Evolutionary conservation across 495 filamentous ascomycete species (phyloP).

Genomic region (Pyrenopolyporus hunteri): DNA sequence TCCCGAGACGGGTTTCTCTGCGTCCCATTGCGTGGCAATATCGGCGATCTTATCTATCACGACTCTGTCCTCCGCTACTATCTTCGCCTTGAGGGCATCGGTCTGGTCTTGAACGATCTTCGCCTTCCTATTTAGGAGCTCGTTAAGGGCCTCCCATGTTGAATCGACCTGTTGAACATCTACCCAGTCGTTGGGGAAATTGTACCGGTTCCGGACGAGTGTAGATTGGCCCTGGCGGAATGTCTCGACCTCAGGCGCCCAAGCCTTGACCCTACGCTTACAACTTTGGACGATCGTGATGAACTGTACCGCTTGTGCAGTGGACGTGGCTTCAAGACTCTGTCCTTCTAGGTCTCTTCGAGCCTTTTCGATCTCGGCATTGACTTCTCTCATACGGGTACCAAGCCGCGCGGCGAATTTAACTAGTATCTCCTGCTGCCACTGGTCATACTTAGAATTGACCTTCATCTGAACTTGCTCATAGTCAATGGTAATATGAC

Average conservation of each 20-base stretch:
- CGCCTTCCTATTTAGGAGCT: conserved; percentile 83
- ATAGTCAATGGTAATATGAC: conserved; percentile 92
- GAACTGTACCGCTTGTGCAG: conserved; percentile 94
- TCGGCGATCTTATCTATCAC: conserved; percentile 85
- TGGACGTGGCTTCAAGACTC: conserved; percentile 88
- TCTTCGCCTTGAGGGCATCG: conserved; percentile 94
- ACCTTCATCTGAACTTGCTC: conserved; percentile 98
- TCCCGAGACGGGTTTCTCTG: conserved; percentile 95
- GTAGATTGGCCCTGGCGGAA: conserved; percentile 95
- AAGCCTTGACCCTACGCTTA: conserved; percentile 87
- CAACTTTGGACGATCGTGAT: conserved; percentile 97
- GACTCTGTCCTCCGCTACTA: conserved; percentile 88
- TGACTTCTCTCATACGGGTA: conserved; percentile 86
- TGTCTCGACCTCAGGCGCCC: conserved; percentile 93
- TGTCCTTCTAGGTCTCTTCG: conserved; percentile 87
- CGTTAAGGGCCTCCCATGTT: conserved; percentile 89
- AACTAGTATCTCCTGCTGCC: conserved; percentile 94
- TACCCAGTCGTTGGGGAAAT: conserved; percentile 92
- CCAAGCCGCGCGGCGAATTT: conserved; percentile 91
- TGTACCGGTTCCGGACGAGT: conserved; percentile 84
- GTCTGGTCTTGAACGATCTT: conserved; percentile 96
- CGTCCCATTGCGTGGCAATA: conserved; percentile 83
- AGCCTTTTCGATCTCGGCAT: conserved; percentile 86
- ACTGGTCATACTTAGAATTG: conserved; percentile 98
- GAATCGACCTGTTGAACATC: conserved; percentile 92